phyloP scores from a whole-genome alignment of 169 alveolate species.

The Pseudocohnilembus persalinus region DNA sequence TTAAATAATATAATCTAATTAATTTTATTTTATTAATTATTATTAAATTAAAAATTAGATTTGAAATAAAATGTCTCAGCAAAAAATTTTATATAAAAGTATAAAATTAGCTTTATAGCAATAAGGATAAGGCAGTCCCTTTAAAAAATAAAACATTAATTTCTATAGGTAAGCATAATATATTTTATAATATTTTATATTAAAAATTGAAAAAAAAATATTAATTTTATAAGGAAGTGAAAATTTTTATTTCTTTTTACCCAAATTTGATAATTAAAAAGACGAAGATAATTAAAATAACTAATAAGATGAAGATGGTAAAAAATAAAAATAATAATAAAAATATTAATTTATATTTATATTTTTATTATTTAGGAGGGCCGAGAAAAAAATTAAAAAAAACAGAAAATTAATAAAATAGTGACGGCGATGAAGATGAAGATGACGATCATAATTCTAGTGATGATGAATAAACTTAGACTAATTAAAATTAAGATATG shows the following conservation, averaged over 20 bases:
- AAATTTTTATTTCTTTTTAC: conserved; percentile 15
- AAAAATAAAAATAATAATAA: neutral
- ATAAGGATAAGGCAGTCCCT: conserved; percentile 7
- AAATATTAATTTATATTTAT: no score
- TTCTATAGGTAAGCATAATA: conserved; percentile 10
- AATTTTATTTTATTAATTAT: neutral
- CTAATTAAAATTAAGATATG: neutral
- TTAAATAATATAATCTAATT: no score
- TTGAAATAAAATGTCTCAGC: conserved; percentile 24
- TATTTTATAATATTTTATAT: neutral
- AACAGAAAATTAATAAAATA: conserved; percentile 1
- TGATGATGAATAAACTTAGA: neutral
- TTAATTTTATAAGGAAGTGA: conserved; percentile 1
- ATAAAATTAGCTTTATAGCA: neutral
- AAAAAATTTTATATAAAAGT: conserved; percentile 24
- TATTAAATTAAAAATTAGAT: neutral
- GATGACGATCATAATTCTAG: neutral
- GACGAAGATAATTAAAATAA: neutral
- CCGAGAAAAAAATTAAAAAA: neutral
- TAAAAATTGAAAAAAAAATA: neutral
- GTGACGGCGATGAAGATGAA: conserved; percentile 9
- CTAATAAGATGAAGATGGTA: neutral
- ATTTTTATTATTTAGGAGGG: no score
- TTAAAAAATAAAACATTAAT: conserved; percentile 21
- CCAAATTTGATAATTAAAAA: neutral